Conservation (phyloP, 257 asterid species). For the Verbena officinalis region DNA sequence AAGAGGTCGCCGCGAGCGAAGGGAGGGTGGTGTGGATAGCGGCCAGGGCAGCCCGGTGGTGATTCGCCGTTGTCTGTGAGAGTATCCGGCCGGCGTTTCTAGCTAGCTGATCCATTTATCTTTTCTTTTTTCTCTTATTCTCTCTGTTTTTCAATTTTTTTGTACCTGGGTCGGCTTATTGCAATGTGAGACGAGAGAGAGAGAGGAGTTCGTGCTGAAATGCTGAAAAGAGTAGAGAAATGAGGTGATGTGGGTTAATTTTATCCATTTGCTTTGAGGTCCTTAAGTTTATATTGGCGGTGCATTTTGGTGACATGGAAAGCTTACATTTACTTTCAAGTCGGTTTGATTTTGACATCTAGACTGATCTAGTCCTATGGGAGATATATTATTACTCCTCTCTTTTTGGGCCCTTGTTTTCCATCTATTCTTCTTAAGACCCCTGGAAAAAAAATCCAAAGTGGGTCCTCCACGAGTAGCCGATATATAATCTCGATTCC, state of each 20-base stretch:
- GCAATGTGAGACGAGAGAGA: background rate
- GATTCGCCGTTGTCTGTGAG: conserved; percentile 48
- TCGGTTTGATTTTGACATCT: no score
- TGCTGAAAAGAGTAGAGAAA: background rate
- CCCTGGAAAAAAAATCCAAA: conserved; percentile 5
- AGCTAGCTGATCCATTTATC: conserved; percentile 74
- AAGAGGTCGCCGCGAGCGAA: conserved; percentile 49
- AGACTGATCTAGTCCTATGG: no score
- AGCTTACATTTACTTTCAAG: background rate
- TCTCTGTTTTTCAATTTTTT: no score
- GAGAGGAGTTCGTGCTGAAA: background rate
- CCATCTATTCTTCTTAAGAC: background rate
- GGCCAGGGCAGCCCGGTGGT: conserved; percentile 64
- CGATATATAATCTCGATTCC: background rate
- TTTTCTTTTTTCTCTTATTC: no score
- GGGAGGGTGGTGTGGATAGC: conserved; percentile 83
- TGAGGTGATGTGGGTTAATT: conserved; percentile 23
- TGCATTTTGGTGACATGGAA: background rate
- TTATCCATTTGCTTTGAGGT: conserved; percentile 17
- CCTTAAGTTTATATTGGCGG: background rate
- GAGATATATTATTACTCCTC: no score
- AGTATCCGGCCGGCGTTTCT: conserved; percentile 60
- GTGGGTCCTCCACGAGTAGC: background rate
- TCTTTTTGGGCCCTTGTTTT: conserved; percentile 16
- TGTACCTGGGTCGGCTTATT: background rate